A percentile compares a stretch with the other conserved stretches of the same genome.
These are phyloP conservation scores for Rhodotorula glutinis DNA, from an alignment of 1,284 basidiomycete species.

Conservation along the genomic window DNA sequence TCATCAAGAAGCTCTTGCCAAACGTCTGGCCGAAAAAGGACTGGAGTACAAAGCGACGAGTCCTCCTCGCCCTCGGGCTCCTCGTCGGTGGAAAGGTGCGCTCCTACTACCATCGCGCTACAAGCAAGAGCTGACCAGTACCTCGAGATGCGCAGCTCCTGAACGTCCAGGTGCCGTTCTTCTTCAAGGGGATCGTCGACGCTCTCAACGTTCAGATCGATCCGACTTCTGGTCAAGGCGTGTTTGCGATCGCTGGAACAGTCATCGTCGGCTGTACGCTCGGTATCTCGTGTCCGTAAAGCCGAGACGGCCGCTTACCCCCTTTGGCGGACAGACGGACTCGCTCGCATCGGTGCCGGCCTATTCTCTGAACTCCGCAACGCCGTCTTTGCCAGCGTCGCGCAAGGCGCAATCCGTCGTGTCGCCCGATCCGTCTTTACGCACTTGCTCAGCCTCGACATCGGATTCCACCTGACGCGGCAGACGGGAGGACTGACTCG, in stretches of 20 bases:
- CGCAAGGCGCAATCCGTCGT: conserved; percentile 87
- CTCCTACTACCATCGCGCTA: too few relatives aligned
- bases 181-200: conserved; percentile 93
- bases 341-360: conserved; percentile 82
- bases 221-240: conserved; percentile 59
- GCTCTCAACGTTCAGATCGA: conserved; percentile 78
- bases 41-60: conserved; percentile 61
- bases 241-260: conserved; percentile 86
- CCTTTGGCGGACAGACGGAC: conserved; percentile 63
- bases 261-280: conserved; percentile 85
- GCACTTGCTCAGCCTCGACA: conserved; percentile 83
- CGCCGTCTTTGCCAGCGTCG: conserved; percentile 93
- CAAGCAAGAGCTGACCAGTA: background rate
- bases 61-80: conserved; percentile 76
- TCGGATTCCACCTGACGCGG: conserved; percentile 86
- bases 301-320: too few relatives aligned
- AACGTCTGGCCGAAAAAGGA: conserved; percentile 61
- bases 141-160: conserved; percentile 58
- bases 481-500: conserved; percentile 94
- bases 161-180: conserved; percentile 94
- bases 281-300: too few relatives aligned
- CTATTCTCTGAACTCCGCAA: conserved; percentile 90
- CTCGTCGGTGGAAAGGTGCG: conserved; percentile 81
- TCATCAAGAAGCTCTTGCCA: conserved; percentile 56
- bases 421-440: conserved; percentile 92